These are phyloP conservation scores for Scenedesmus sp. DNA, from an alignment of 163 green algal genomes.

Conservation along the genomic window DNA sequence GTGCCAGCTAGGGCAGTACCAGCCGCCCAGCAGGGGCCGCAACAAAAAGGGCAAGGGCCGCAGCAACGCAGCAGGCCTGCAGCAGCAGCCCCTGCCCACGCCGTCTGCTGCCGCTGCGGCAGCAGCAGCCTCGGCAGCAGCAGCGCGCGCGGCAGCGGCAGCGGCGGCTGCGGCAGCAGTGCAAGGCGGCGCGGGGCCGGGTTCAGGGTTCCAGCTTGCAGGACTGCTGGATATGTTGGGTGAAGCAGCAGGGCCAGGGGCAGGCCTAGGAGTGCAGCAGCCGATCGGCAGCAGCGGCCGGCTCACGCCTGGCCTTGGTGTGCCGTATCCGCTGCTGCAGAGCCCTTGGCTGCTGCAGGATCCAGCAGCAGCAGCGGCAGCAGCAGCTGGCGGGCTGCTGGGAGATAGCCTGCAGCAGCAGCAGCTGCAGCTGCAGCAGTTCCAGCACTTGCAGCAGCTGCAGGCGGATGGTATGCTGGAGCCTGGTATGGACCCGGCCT, in stretches of 20 bases:
- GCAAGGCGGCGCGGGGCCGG: background rate
- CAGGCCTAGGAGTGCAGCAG: background rate
- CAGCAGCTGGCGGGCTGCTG: slow-evolving; percentile 12
- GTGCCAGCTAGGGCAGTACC: slow-evolving; percentile 24
- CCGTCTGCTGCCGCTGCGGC: slow-evolving; percentile 12
- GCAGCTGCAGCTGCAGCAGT: slow-evolving; percentile 4
- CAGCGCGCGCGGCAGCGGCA: slow-evolving; percentile 13
- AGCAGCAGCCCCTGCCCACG: background rate
- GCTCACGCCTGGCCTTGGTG: background rate
- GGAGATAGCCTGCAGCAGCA: background rate
- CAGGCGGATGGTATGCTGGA: background rate
- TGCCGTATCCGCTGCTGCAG: slow-evolving; percentile 19
- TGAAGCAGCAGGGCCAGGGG: background rate
- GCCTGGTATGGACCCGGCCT: background rate
- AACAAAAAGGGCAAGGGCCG: background rate
- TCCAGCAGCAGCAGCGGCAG: slow-evolving; percentile 8
- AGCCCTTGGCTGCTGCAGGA: background rate
- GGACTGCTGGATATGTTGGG: background rate
- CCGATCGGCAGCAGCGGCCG: background rate
- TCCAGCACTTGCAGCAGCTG: background rate
- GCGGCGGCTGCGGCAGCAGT: slow-evolving; percentile 28
- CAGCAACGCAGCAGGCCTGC: background rate
- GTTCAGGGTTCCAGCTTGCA: background rate
- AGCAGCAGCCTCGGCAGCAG: background rate
- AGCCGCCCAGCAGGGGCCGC: background rate